A percentile compares a stretch with the other conserved stretches of the same genome.
Conservation (phyloP, 1,139 yeast genomes). For the Pichia sp. region DNA sequence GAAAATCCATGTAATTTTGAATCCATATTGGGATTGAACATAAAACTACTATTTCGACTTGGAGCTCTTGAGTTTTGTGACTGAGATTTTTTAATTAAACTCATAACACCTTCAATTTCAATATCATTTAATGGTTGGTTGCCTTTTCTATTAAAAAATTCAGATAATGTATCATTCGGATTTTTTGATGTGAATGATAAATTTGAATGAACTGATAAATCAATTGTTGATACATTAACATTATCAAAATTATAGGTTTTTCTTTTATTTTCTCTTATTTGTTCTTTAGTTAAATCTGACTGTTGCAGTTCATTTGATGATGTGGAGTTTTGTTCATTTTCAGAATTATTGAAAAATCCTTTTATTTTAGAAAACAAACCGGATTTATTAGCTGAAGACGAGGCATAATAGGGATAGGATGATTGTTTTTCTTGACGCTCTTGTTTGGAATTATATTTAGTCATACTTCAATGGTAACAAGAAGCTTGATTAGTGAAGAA, state of each 20-base stretch:
- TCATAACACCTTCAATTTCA: slow-evolving; percentile 79
- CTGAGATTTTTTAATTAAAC: slow-evolving; percentile 42
- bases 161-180: slow-evolving; percentile 59
- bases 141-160: slow-evolving; percentile 73
- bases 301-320: no score
- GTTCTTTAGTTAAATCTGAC: not conserved
- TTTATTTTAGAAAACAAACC: slow-evolving; percentile 19
- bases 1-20: slow-evolving; percentile 2
- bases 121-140: slow-evolving; percentile 63
- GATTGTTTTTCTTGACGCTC: not conserved
- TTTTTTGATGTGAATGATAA: slow-evolving; percentile 17
- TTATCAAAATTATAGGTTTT: slow-evolving; percentile 4
- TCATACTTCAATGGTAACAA: not conserved
- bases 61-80: slow-evolving; percentile 18
- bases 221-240: slow-evolving; percentile 13
- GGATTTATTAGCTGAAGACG: not conserved
- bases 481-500: no score
- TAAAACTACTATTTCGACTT: slow-evolving; percentile 13
- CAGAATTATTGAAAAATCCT: slow-evolving; percentile 13
- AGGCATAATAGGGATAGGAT: slow-evolving; percentile 7
- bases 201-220: slow-evolving; percentile 17
- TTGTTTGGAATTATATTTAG: slow-evolving; percentile 16
- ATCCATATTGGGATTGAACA: slow-evolving; percentile 8
- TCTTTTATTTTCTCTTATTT: not conserved
- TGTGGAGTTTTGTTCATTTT: not conserved